Evolutionary conservation across 2,329 filamentous ascomycete genomes (phyloP), one percentile per base, ranked within the genome.

Genomic region (Lizonia empirigonia): DNA sequence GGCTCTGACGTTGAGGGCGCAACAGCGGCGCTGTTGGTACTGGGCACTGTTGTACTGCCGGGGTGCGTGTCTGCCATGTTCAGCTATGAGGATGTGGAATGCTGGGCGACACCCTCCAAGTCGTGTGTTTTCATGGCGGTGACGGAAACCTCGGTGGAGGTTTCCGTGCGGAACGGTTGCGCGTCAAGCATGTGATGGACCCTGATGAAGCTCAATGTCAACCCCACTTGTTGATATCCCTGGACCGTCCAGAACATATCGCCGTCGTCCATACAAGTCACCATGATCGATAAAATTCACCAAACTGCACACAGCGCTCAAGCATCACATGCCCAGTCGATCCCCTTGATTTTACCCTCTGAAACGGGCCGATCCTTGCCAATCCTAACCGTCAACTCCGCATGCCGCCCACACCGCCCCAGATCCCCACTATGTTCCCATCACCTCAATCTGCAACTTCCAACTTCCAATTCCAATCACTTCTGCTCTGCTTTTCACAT

Each of bases 1-100:
- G 56, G 51, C 34, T 56, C 44, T n/a, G 56, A 12, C n/a, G 16
- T 24, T 29, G 51, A 12, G 15, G 55, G 45, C 30, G 56, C 26
- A 9, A 49, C 20, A 37, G 55, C 15, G 35, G 35, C 22, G 37
- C 42, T 54, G 44, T 56, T 44, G 40, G 53, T 39, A 36, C 59
- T 51, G 29, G 65, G 61, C 23, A 64, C 62, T 13, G 69, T 65
- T 16, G 62, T 66, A 5, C 53, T 57, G 12, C 49, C 35, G 4
- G 60, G 57, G 20, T 60, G 59, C 9, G 56, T 45, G 40, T 61
- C 58, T 2, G 55, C 58, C 60, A 64, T 66, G 6, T 20, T 41
- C 12, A 13, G 15, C 23, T 29, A 46, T 24, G 30, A 20, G 32
- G 40, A 19, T 35, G 23, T 9, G 19, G 29, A 29, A 23, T 10